phyloP scores from a whole-genome alignment of 148 eudicot genomes.

The Dianthus caryophyllus region DNA sequence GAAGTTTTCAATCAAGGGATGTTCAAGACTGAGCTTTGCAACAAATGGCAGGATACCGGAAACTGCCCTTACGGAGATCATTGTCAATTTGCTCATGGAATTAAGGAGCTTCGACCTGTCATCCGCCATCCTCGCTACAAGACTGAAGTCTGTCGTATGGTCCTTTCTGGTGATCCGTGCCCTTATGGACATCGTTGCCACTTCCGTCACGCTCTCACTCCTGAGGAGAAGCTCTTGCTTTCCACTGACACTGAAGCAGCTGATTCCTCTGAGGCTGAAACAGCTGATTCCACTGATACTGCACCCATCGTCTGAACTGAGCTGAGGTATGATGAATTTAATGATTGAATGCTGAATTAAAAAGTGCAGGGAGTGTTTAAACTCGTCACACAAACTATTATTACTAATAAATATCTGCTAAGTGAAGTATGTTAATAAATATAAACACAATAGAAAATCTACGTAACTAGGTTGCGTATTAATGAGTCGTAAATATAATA shows the following conservation, averaged over 20 bases:
- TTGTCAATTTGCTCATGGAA: slow-evolving; percentile 75
- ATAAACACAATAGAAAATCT: not conserved
- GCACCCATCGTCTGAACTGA: not conserved
- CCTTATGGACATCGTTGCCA: slow-evolving; percentile 90
- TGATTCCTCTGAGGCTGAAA: slow-evolving; percentile 26
- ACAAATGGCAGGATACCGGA: slow-evolving; percentile 74
- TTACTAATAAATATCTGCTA: slow-evolving; percentile 11
- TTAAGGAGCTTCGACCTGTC: slow-evolving; percentile 63
- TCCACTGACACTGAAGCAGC: too few species aligned
- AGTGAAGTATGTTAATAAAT: slow-evolving; percentile 6
- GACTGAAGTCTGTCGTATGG: slow-evolving; percentile 78
- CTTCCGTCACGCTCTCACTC: slow-evolving; percentile 70
- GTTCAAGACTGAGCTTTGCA: slow-evolving; percentile 79
- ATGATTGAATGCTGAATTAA: slow-evolving; percentile 10
- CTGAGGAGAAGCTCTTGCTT: slow-evolving; percentile 41
- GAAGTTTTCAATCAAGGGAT: slow-evolving; percentile 77
- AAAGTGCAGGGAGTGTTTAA: slow-evolving; percentile 6
- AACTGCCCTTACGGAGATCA: slow-evolving; percentile 55
- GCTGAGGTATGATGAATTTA: slow-evolving; percentile 14
- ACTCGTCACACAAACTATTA: slow-evolving; percentile 5
- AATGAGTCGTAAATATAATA: slow-evolving; percentile 14
- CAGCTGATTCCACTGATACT: slow-evolving; percentile 13
- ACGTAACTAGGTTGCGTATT: slow-evolving; percentile 11
- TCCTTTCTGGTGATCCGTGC: slow-evolving; percentile 55
- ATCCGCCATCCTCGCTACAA: slow-evolving; percentile 83